Evolutionary conservation across 1,284 basidiomycete genomes (phyloP).

Genomic region (Phylloboletellus chloephorus): DNA sequence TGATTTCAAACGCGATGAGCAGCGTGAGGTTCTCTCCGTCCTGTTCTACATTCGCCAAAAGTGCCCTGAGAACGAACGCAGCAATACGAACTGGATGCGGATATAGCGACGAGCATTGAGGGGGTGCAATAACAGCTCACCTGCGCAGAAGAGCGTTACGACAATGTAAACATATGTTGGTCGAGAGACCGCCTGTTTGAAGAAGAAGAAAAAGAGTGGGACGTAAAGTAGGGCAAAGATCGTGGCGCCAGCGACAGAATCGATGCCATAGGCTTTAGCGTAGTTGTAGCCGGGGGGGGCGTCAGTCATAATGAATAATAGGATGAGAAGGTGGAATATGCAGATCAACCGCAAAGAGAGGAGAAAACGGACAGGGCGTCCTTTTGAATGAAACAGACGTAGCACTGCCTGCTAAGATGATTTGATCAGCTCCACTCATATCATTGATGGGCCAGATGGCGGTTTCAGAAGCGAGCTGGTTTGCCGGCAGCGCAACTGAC

Average conservation of each 20-base stretch:
- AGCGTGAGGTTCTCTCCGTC: slow-evolving; percentile 22
- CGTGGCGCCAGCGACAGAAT: slow-evolving; percentile 41
- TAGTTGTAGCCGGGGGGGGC: slow-evolving; percentile 31
- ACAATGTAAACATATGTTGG: slow-evolving; percentile 40
- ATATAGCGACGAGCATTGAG: background rate
- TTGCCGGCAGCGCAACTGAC: too few relatives aligned
- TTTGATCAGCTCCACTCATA: too few relatives aligned
- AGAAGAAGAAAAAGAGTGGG: slow-evolving; percentile 35
- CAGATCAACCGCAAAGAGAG: slow-evolving; percentile 19
- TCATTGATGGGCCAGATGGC: slow-evolving; percentile 5
- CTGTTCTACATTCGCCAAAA: slow-evolving; percentile 23
- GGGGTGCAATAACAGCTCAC: slow-evolving; percentile 30
- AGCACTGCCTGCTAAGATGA: slow-evolving; percentile 12
- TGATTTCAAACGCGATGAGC: slow-evolving; percentile 26
- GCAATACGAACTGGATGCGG: slow-evolving; percentile 26
- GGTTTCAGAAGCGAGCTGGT: too few relatives aligned
- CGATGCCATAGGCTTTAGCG: slow-evolving; percentile 37
- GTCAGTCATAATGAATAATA: slow-evolving; percentile 15
- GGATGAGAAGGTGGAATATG: background rate
- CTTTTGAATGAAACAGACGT: slow-evolving; percentile 16
- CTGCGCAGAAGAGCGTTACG: slow-evolving; percentile 41
- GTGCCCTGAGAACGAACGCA: slow-evolving; percentile 31
- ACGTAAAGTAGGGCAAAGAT: slow-evolving; percentile 44
- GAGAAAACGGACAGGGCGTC: background rate
- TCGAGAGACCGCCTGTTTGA: slow-evolving; percentile 34